Evolutionary conservation across 106 monocot species (phyloP), one percentile per base, ranked within the genome.

Genomic region (Acanthochlamys bracteata): DNA sequence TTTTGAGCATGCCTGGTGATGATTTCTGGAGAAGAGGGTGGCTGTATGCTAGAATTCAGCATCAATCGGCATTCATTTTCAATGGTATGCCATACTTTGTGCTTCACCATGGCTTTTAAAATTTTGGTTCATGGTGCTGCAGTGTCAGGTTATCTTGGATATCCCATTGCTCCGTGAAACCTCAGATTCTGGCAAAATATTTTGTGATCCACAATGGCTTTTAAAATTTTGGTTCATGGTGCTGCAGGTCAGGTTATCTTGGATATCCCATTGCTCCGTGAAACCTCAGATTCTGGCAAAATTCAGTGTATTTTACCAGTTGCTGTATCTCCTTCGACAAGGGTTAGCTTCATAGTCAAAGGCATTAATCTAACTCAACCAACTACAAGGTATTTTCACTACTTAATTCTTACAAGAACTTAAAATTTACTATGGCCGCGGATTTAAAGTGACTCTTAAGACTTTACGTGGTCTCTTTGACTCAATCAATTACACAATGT

Each of bases 21-120:
- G 64, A 75, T 26, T 88, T 93, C 59, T 93, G 93, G 92, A 77
- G 72, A 69, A 70, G 69, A 22, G 93, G 93, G 59, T 93, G 82
- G 93, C 25, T 93, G 9, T 93, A 66, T 74, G 80, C 66, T 47
- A 93, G 63, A 62, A 65, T 88, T 33, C 79, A 73, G 45, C 62
- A 93, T 46, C 77, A 76, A 17, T 67, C 80, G 53, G 82, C 78
- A 42, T 88, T 93, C 66, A 67, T 83, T 59, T 78, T 71, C 68
- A 78, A 93, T 72, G 93, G 93, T 93, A 60, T 22, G 76, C 52
- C 51, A 17, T 21, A 33, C 39, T 67, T 25, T 21, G 23, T 68
- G 46, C n/a, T 15, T 20, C 43, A 24, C 8, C 54, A 26, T 59
- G 20, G 17, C 4, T 55, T 64, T 26, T 8, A 42, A 11, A 22